Evolutionary conservation across 306 rosid species (phyloP).

Genomic region (Acmispon strigosus): DNA sequence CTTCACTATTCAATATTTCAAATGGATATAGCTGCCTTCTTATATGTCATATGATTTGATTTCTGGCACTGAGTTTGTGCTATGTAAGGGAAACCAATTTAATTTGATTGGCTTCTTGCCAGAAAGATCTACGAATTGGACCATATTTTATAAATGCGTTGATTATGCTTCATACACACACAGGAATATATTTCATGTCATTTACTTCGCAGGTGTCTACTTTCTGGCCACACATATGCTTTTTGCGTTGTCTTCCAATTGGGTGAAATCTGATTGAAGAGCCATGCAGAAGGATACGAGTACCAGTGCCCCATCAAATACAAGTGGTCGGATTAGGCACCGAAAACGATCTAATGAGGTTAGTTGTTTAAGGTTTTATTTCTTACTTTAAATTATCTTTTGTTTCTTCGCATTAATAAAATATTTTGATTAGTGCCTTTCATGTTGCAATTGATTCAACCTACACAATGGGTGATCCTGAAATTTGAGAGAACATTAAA

Average conservation of each 20-base stretch:
- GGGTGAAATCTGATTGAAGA: constrained; percentile 29
- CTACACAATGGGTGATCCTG: constrained; percentile 1
- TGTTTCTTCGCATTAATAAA: not conserved
- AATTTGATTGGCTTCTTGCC: constrained; percentile 4
- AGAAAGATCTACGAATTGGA: not conserved
- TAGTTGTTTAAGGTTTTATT: constrained; percentile 9
- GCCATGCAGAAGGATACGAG: constrained; percentile 57
- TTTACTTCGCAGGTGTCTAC: constrained; percentile 42
- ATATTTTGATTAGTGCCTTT: not conserved
- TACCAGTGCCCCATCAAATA: constrained; percentile 23
- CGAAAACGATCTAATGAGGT: constrained; percentile 86
- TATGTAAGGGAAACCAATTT: constrained; percentile 5
- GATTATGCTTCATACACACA: constrained; percentile 2
- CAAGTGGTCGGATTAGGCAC: constrained; percentile 50
- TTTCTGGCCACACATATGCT: constrained; percentile 20
- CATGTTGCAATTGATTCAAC: constrained; percentile 13
- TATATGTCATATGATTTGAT: not conserved
- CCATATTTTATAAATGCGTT: not conserved
- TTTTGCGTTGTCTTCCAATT: constrained; percentile 22
- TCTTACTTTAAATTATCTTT: not conserved
- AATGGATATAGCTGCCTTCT: not conserved
- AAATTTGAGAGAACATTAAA: constrained; percentile 7
- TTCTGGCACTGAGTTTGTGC: not conserved
- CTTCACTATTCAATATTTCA: constrained; percentile 9
- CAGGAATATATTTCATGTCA: not conserved